These are phyloP conservation scores for Ustilago loliicola DNA, from an alignment of 1,284 basidiomycete species.

Conservation along the genomic window DNA sequence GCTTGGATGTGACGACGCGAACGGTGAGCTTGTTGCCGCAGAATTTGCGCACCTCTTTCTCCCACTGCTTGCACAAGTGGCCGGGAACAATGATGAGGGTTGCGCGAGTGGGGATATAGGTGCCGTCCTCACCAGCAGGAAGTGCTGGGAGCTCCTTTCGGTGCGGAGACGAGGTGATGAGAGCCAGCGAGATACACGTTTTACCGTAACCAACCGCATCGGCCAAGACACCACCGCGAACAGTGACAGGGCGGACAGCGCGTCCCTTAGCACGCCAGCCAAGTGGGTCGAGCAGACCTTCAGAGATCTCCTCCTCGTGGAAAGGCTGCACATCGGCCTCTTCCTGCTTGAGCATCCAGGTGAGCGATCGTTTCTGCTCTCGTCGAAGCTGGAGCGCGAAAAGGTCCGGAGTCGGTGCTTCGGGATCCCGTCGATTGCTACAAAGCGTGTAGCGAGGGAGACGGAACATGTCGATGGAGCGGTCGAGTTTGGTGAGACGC, in stretches of 20 bases:
- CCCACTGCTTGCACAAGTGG: slow-evolving; percentile 90
- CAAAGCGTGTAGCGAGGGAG: slow-evolving; percentile 76
- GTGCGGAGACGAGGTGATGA: slow-evolving; percentile 71
- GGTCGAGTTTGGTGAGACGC: slow-evolving; percentile 83
- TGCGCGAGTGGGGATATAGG: slow-evolving; percentile 81
- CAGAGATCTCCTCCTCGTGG: slow-evolving; percentile 92
- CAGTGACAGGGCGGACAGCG: slow-evolving; percentile 80
- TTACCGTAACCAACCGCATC: slow-evolving; percentile 98
- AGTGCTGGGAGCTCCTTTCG: slow-evolving; percentile 33
- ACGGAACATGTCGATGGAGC: slow-evolving; percentile 73
- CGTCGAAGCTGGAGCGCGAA: slow-evolving; percentile 78
- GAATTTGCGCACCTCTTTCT: slow-evolving; percentile 87
- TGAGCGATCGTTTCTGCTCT: slow-evolving; percentile 89
- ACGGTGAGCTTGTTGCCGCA: slow-evolving; percentile 77
- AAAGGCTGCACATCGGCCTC: slow-evolving; percentile 75
- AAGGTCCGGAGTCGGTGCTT: slow-evolving; percentile 82
- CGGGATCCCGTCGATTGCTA: slow-evolving; percentile 83
- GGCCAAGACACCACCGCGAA: slow-evolving; percentile 91
- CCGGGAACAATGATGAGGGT: slow-evolving; percentile 89
- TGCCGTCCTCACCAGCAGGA: slow-evolving; percentile 78
- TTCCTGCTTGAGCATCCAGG: slow-evolving; percentile 93
- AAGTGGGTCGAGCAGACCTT: slow-evolving; percentile 84
- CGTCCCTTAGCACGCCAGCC: slow-evolving; percentile 94
- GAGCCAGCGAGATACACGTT: slow-evolving; percentile 91
- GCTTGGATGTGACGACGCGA: slow-evolving; percentile 79